These are phyloP conservation scores for Tetracladium maxilliforme DNA, from an alignment of 2,329 filamentous ascomycete species.

Conservation along the genomic window DNA sequence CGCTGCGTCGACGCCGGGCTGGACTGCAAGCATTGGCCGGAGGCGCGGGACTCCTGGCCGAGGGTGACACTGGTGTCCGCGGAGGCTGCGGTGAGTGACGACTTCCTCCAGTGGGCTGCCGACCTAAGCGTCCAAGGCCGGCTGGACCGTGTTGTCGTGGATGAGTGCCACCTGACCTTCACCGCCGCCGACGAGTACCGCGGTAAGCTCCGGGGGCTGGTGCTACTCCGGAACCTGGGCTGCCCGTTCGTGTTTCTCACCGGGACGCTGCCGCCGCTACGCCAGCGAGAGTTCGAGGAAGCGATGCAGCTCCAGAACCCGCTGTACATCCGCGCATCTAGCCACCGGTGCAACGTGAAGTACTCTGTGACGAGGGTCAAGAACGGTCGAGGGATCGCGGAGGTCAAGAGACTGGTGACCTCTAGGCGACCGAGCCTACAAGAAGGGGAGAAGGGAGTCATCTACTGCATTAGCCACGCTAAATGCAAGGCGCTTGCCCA, in stretches of 20 bases:
- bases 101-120: too few relatives aligned
- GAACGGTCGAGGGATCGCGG: constrained; percentile 1
- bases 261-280: constrained; percentile 1
- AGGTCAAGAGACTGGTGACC: too few relatives aligned
- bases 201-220: neutral
- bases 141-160: constrained; percentile 2
- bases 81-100: neutral
- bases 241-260: constrained; percentile 3
- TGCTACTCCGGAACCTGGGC: constrained; percentile 1
- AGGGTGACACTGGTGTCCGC: constrained; percentile 2
- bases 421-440: neutral
- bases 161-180: constrained; percentile 4
- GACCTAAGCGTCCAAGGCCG: too few relatives aligned
- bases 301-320: constrained; percentile 1
- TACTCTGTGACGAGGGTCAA: constrained; percentile 1
- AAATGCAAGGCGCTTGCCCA: constrained; percentile 2
- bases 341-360: constrained; percentile 1
- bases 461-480: constrained; percentile 2
- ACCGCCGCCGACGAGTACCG: constrained; percentile 3
- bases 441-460: neutral
- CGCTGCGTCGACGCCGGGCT: constrained; percentile 2
- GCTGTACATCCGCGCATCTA: constrained; percentile 1
- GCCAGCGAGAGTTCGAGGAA: constrained; percentile 1
- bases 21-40: constrained; percentile 1
- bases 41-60: neutral